Base-by-base conservation (phyloP, 2,329 filamentous ascomycete species). In the Lasiodiplodia hormozganensis region DNA sequence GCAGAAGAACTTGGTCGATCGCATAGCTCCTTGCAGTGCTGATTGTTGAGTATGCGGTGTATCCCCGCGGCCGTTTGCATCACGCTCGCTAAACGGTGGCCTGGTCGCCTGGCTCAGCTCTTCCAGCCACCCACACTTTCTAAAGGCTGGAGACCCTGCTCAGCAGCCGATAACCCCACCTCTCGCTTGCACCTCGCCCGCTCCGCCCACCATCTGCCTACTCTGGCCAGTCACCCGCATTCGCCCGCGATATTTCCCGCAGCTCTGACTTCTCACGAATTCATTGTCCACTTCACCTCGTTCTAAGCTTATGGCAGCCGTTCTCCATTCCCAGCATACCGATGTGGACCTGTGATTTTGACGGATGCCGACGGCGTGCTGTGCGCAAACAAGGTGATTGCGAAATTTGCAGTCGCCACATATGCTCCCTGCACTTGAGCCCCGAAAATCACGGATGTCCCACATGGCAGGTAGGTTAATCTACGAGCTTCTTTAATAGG, bases 391-490 rank as follows among this genome's bases (percentile, higher is more conserved):
- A 54, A 28, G 51, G 51, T 21, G 51, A 54, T 12, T 83, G 80
- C 40, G 67, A 79, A 11, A 73, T 83, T n/a, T 83, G 81, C 70
- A 70, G 77, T 70, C 77, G 76, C 21, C 80, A 82, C 74, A 71
- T 82, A 62, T 82, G 80, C 68, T 69, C 73, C 69, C 69, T 70
- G 34, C 80, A 82, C 72, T 68, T 82, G 43, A 54, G 71, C 54
- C 68, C 74, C 40, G 62, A 70, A 18, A 75, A 76, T 68, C 80
- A 83, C 69, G 72, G 51, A 38, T 83, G 72, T 74, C 79, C 66
- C 69, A 70, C 21, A 68, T 82, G 78, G 78, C 36, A 34, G 18
- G 28, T 43, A 60, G 21, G 36, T 18, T 36, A 16, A n/a, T n/a
- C 25, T 34, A 12, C 10, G 21, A 34, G 36, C 18, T 14, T 34